Percentiles rank a stretch among this genome's conserved stretches.
phyloP scores from a whole-genome alignment of 2,329 filamentous ascomycete genomes.

The Dryadomyces sulphureus region DNA sequence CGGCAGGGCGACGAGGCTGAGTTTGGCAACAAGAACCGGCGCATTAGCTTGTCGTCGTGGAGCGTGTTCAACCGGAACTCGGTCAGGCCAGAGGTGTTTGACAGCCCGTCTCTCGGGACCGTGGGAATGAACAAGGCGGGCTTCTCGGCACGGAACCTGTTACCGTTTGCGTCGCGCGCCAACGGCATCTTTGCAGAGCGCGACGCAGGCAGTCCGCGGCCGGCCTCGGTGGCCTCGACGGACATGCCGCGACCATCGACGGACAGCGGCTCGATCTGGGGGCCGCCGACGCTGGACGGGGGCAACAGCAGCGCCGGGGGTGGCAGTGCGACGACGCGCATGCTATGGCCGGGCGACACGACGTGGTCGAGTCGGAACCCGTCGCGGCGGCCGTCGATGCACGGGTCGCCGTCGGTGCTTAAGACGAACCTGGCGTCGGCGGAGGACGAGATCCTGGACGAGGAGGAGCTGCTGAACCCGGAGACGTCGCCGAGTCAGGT shows the following conservation, averaged over 20 bases:
- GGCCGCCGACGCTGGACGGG: slow-evolving; percentile 31
- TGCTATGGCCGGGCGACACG: slow-evolving; percentile 51
- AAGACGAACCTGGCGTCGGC: slow-evolving; percentile 48
- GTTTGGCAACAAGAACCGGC: slow-evolving; percentile 33
- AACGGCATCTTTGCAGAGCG: slow-evolving; percentile 35
- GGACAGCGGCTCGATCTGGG: slow-evolving; percentile 64
- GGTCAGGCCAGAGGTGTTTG: slow-evolving; percentile 27
- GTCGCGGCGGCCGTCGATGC: slow-evolving; percentile 67
- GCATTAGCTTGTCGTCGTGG: slow-evolving; percentile 45
- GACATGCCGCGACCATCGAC: slow-evolving; percentile 66
- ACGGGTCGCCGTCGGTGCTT: slow-evolving; percentile 53
- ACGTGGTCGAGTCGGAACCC: slow-evolving; percentile 47
- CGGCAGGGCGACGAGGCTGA: slow-evolving; percentile 42
- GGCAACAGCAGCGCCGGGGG: slow-evolving; percentile 5
- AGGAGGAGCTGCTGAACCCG: slow-evolving; percentile 37
- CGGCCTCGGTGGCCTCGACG: slow-evolving; percentile 52
- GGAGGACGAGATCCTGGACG: slow-evolving; percentile 48
- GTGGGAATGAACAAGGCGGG: slow-evolving; percentile 17
- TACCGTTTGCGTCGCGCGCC: slow-evolving; percentile 35
- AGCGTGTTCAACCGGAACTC: slow-evolving; percentile 40
- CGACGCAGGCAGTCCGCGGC: slow-evolving; percentile 46
- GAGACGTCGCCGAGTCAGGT: slow-evolving; percentile 41
- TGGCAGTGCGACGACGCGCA: slow-evolving; percentile 31
- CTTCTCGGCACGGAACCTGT: slow-evolving; percentile 27
- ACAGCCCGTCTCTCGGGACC: slow-evolving; percentile 14